Base-by-base conservation (phyloP, 768 basidiomycete species). In the Agaricus bisporus region DNA sequence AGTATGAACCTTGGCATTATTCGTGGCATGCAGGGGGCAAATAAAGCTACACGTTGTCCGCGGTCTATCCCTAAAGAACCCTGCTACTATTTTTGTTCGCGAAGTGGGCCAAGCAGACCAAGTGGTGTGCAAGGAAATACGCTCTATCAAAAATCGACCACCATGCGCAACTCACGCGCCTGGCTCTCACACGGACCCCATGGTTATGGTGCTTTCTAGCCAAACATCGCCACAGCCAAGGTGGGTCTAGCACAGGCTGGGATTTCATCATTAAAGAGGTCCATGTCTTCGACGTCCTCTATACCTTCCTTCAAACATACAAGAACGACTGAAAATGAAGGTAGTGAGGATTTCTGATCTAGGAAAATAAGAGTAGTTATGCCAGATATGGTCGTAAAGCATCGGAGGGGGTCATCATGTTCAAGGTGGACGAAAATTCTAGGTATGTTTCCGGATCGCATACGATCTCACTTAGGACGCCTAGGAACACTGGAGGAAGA, bases 11-110 rank as follows among this genome's bases (percentile, higher is more conserved):
- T 48, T 45, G 42, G 41, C 41, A 48, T 48, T 36, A 29, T 36
- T 51, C 54, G 56, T 41, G 20, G 56, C 55, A 55, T 51, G 47
- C 35, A 58, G 54, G 35, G 42, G 37, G 25, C 48, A 49, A 29
- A 36, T 38, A 44, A 59, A 60, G 58, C 49, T 62, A 57, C 63
- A 56, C 54, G 63, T 60, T 57, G 56, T 64, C 58, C 63, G 61
- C 59, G 63, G 61, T 48, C 38, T n/a, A 46, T n/a, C 25, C 29
- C 4, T 41, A 22, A 41, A 46, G 29, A 17, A 32, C 18, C 25
- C 46, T 29, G 44, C 38, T 54, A 54, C 38, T 54, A 54, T 54
- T 47, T 54, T 47, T 32, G 38, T n/a, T 54, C 28, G 39, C 45
- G 29, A 37, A 42, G 28, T 43, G 46, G 41, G 41, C 28, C 37